phyloP scores from a whole-genome alignment of 208 protist species.

The Acanthamoeba healyi region DNA sequence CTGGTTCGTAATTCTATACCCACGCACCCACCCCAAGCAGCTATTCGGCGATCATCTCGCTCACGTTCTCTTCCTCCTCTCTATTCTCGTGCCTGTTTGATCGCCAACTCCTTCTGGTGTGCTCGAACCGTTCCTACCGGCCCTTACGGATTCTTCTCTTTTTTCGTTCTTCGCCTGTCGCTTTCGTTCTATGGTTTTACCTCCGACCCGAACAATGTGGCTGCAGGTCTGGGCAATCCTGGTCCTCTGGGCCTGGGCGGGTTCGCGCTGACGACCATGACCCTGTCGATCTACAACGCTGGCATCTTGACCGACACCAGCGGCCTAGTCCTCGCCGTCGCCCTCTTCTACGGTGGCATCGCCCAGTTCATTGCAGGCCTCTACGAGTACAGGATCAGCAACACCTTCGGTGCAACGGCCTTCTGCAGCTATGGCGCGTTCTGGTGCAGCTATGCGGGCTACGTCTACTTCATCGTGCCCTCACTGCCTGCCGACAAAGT shows the following conservation, averaged over 20 bases:
- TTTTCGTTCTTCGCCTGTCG: background rate
- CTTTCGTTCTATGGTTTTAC: background rate
- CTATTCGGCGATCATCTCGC: no score
- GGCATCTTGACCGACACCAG: slow-evolving; percentile 23
- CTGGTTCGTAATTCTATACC: background rate
- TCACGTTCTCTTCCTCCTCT: background rate
- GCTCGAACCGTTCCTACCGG: no score
- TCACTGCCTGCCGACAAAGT: background rate
- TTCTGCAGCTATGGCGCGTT: slow-evolving; percentile 69
- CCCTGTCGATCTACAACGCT: slow-evolving; percentile 58
- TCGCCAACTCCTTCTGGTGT: no score
- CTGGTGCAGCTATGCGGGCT: slow-evolving; percentile 72
- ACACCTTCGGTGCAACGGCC: slow-evolving; percentile 57
- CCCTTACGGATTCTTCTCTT: background rate
- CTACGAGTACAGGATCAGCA: slow-evolving; percentile 39
- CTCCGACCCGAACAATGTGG: no score
- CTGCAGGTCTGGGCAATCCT: slow-evolving; percentile 43
- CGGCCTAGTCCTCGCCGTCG: slow-evolving; percentile 3
- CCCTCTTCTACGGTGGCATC: slow-evolving; percentile 69
- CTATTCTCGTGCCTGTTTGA: background rate
- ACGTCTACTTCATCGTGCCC: slow-evolving; percentile 57
- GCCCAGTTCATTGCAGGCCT: slow-evolving; percentile 67
- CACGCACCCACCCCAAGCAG: no score
- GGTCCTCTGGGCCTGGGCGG: slow-evolving; percentile 50
- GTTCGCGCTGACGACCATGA: slow-evolving; percentile 55